Conservation (phyloP, 768 basidiomycete genomes). For the Calocybe gangraenosa region DNA sequence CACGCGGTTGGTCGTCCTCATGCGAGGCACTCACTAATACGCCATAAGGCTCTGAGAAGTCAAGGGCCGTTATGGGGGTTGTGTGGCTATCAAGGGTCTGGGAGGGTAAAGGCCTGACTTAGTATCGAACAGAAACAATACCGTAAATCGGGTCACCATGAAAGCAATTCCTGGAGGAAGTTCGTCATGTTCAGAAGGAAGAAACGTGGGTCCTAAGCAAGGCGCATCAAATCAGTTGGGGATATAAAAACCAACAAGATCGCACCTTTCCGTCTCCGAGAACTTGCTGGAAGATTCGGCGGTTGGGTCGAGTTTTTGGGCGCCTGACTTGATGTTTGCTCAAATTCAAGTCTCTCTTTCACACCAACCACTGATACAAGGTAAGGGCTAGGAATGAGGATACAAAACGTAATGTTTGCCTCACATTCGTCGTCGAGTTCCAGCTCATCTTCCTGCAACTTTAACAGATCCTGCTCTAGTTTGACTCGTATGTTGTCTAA, state of each 20-base stretch:
- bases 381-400: constrained; percentile 4
- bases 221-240: neutral
- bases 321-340: constrained; percentile 39
- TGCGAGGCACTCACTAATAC: constrained; percentile 84
- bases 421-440: constrained; percentile 94
- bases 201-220: constrained; percentile 85
- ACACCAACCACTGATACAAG: constrained; percentile 77
- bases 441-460: constrained; percentile 90
- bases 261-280: constrained; percentile 66
- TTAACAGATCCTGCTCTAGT: constrained; percentile 79
- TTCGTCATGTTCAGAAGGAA: constrained; percentile 97
- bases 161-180: constrained; percentile 93
- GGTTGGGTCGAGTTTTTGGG: constrained; percentile 30
- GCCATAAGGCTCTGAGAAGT: constrained; percentile 97
- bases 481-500: constrained; percentile 77
- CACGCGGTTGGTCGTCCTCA: constrained; percentile 81
- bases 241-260: neutral
- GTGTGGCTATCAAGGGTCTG: constrained; percentile 82
- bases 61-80: constrained; percentile 81
- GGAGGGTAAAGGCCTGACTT: neutral
- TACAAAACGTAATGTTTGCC: constrained; percentile 23
- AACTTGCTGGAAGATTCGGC: constrained; percentile 50
- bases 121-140: constrained; percentile 7
- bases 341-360: constrained; percentile 75
- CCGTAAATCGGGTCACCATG: constrained; percentile 59